Conservation (phyloP, 768 basidiomycete genomes). For the Clitopilus passeckerianus region DNA sequence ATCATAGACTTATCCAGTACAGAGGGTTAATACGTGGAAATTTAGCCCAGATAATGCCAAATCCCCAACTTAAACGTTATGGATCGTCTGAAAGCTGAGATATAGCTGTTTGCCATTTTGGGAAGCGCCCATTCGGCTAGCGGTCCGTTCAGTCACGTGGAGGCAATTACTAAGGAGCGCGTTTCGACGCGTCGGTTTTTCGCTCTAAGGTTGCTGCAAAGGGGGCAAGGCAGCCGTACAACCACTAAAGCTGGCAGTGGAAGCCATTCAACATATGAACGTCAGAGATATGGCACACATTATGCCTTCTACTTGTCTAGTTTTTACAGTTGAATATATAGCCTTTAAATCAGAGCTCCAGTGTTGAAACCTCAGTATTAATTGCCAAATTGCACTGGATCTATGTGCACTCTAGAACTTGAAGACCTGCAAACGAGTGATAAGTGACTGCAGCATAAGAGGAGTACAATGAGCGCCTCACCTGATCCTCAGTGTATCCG, state of each 20-base stretch:
- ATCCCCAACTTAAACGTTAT: background rate
- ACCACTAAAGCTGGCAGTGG: no score
- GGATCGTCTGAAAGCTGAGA: background rate
- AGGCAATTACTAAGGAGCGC: background rate
- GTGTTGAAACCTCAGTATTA: background rate
- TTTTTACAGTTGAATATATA: background rate
- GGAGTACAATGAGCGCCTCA: conserved; percentile 19
- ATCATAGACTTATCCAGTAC: background rate
- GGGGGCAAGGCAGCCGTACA: no score
- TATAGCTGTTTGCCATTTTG: background rate
- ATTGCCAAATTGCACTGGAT: background rate
- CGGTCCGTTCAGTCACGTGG: background rate
- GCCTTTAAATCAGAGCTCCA: background rate
- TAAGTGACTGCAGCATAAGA: background rate
- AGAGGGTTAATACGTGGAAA: background rate
- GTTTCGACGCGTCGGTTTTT: background rate
- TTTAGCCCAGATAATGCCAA: no score
- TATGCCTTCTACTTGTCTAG: background rate
- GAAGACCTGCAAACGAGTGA: conserved; percentile 24
- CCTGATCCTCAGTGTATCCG: conserved; percentile 87
- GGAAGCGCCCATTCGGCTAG: background rate
- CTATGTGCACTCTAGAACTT: conserved; percentile 30
- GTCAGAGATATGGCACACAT: no score
- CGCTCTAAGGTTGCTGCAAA: background rate
- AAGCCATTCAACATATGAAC: no score